phyloP scores from a whole-genome alignment of 1,284 basidiomycete genomes.

The Pseudozyma thailandica region DNA sequence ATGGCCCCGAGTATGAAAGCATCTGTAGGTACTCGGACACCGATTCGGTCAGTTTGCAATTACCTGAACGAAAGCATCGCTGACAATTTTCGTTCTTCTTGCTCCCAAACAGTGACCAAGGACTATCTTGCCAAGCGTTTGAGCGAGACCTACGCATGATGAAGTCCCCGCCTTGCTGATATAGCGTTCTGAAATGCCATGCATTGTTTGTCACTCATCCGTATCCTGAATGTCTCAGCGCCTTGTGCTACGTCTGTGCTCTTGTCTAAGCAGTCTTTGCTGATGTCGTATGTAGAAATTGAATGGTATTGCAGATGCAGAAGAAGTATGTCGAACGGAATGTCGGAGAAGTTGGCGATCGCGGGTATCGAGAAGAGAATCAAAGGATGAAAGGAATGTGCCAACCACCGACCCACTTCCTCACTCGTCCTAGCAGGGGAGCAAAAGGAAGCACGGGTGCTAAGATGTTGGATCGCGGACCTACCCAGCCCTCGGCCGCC shows the following conservation, averaged over 20 bases:
- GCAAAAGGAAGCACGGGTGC: slow-evolving; percentile 38
- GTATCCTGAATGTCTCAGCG: too few relatives aligned
- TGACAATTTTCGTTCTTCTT: not conserved
- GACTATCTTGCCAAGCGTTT: slow-evolving; percentile 79
- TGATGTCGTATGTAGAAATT: too few relatives aligned
- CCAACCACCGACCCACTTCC: slow-evolving; percentile 53
- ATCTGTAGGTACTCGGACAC: slow-evolving; percentile 66
- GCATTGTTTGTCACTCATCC: too few relatives aligned
- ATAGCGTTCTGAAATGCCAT: too few relatives aligned
- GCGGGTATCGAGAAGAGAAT: not conserved
- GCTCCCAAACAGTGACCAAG: slow-evolving; percentile 72
- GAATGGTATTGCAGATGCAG: too few relatives aligned
- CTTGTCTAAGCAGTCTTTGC: too few relatives aligned
- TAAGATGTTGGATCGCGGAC: slow-evolving; percentile 54
- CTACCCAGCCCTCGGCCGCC: slow-evolving; percentile 16
- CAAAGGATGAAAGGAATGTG: slow-evolving; percentile 19
- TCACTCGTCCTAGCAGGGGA: slow-evolving; percentile 13
- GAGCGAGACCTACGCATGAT: slow-evolving; percentile 25
- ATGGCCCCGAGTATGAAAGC: slow-evolving; percentile 67
- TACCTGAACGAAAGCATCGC: not conserved
- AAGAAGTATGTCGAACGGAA: too few relatives aligned
- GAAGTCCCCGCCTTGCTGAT: not conserved
- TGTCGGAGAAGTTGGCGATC: not conserved
- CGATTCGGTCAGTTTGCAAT: not conserved
- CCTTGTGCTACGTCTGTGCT: too few relatives aligned